These are phyloP conservation scores for Apiosordaria backusii DNA, from an alignment of 495 filamentous ascomycete species.

Conservation along the genomic window DNA sequence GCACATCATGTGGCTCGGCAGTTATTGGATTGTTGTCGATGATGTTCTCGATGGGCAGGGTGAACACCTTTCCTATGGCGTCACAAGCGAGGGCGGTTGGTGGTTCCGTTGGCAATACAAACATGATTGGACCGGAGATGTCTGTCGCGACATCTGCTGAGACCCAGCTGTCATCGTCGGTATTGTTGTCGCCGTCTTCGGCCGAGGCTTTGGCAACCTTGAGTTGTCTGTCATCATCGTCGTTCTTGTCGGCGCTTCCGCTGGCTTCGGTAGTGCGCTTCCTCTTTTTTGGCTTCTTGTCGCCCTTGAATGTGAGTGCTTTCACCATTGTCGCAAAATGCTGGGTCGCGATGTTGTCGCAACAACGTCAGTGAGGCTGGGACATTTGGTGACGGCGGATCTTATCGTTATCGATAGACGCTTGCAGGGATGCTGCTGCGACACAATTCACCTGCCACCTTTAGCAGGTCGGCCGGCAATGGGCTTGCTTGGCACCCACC, in stretches of 20 bases:
- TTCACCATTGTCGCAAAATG: slow-evolving; percentile 59
- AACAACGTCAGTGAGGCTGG: slow-evolving; percentile 1
- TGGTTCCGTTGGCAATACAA: slow-evolving; percentile 67
- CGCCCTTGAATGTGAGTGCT: slow-evolving; percentile 90
- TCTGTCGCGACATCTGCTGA: slow-evolving; percentile 72
- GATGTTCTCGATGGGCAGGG: slow-evolving; percentile 75
- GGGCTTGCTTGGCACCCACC: slow-evolving; percentile 15
- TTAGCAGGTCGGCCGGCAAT: slow-evolving; percentile 15
- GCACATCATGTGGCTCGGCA: slow-evolving; percentile 89
- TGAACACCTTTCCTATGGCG: slow-evolving; percentile 77
- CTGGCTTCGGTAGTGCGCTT: slow-evolving; percentile 58
- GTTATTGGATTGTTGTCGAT: slow-evolving; percentile 70
- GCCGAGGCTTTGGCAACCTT: slow-evolving; percentile 27
- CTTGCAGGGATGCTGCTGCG: not conserved
- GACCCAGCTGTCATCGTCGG: slow-evolving; percentile 83
- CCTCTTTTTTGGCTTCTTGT: slow-evolving; percentile 90
- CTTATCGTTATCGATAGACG: slow-evolving; percentile 21
- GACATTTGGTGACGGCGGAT: not conserved
- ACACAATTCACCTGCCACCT: slow-evolving; percentile 10
- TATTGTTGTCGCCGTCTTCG: slow-evolving; percentile 54
- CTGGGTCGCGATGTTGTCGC: not conserved
- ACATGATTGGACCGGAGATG: slow-evolving; percentile 76
- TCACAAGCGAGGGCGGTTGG: slow-evolving; percentile 78
- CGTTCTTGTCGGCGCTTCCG: slow-evolving; percentile 33
- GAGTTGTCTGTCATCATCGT: slow-evolving; percentile 39